Conservation (phyloP, 2,329 filamentous ascomycete species). For the Fusarium annulatum region DNA sequence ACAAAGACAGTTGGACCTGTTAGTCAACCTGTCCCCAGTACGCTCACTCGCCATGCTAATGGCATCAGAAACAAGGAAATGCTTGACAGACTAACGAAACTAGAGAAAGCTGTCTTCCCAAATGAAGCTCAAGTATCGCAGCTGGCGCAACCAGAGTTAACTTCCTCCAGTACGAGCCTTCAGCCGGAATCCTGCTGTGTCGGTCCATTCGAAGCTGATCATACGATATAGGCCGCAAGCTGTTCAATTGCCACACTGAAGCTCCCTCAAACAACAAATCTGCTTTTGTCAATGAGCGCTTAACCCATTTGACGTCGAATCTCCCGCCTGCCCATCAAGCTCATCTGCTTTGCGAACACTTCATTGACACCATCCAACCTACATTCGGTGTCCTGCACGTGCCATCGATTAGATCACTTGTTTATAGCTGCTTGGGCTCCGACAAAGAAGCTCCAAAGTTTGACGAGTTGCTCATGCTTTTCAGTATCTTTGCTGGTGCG, state of each 20-base stretch:
- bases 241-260: background rate
- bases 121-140: background rate
- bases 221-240: background rate
- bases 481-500: slow-evolving; percentile 6
- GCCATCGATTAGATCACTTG: background rate
- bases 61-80: background rate
- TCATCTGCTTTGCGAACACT: background rate
- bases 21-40: background rate
- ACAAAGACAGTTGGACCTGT: background rate
- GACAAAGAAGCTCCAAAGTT: rapidly evolving
- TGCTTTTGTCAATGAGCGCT: no score
- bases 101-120: background rate
- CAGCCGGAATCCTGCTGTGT: no score
- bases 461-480: background rate
- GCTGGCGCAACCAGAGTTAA: background rate
- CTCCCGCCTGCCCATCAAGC: background rate
- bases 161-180: background rate
- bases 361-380: background rate
- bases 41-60: background rate
- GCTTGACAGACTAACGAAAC: background rate
- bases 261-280: no score
- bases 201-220: background rate
- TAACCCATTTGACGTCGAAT: background rate
- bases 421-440: background rate
- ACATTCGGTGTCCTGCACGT: background rate